Evolutionary conservation across 306 rosid genomes (phyloP).

Genomic region (Quercus wislizeni): DNA sequence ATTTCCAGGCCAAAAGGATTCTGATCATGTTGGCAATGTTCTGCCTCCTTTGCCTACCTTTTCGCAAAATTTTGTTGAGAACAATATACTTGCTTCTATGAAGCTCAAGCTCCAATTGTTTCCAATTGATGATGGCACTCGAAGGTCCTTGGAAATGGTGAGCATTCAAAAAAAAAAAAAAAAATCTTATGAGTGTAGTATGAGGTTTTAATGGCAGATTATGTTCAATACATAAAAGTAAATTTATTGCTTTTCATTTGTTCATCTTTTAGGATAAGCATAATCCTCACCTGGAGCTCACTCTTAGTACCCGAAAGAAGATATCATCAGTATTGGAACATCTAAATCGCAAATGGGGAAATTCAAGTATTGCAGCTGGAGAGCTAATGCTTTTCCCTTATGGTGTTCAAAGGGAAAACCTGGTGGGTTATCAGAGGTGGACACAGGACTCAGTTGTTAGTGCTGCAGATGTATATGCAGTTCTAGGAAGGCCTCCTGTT

Average conservation of each 20-base stretch:
- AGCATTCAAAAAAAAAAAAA: conserved; percentile 18
- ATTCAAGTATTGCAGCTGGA: conserved; percentile 81
- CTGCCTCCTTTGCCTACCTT: conserved; percentile 45
- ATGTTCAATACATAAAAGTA: conserved; percentile 14
- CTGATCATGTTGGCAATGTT: conserved; percentile 41
- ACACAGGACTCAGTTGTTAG: conserved; percentile 69
- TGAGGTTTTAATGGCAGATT: conserved; percentile 12
- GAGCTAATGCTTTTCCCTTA: conserved; percentile 84
- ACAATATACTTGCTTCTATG: conserved; percentile 35
- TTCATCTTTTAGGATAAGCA: conserved; percentile 63
- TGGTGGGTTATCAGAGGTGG: conserved; percentile 69
- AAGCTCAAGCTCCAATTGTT: conserved; percentile 93
- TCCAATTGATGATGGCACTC: conserved; percentile 86
- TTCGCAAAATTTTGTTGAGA: conserved; percentile 58
- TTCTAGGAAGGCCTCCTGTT: conserved; percentile 70
- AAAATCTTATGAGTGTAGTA: neutral
- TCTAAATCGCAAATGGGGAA: conserved; percentile 96
- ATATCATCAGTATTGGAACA: conserved; percentile 94
- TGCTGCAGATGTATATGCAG: conserved; percentile 76
- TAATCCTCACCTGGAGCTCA: conserved; percentile 94
- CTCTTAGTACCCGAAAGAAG: conserved; percentile 83
- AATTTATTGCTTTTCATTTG: neutral
- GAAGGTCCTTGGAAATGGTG: conserved; percentile 93
- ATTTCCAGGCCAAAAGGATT: conserved; percentile 57
- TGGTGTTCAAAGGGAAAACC: conserved; percentile 61